These are phyloP conservation scores for Xylaria sp. DNA, from an alignment of 2,329 filamentous ascomycete genomes.

Conservation along the genomic window DNA sequence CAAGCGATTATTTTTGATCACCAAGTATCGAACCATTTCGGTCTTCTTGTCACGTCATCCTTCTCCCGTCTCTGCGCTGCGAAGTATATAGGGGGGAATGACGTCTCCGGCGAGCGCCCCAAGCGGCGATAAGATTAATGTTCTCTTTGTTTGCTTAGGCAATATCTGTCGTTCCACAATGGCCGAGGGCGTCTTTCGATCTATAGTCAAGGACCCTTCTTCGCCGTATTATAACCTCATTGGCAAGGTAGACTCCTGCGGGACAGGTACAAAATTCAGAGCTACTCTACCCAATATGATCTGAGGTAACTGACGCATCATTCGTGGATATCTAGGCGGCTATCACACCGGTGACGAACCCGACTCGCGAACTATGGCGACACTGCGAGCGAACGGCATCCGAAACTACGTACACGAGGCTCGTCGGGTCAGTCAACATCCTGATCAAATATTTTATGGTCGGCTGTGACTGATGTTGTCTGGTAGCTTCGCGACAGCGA, in stretches of 20 bases:
- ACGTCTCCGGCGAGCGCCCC: slow-evolving; percentile 31
- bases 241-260: slow-evolving; percentile 82
- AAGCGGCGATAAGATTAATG: slow-evolving; percentile 62
- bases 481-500: slow-evolving; percentile 70
- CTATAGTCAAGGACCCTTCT: slow-evolving; percentile 67
- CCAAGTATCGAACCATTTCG: not conserved
- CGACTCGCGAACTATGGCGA: slow-evolving; percentile 85
- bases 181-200: slow-evolving; percentile 92
- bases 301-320: slow-evolving; percentile 12
- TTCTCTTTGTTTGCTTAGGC: slow-evolving; percentile 95
- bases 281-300: not conserved
- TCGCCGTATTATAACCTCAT: slow-evolving; percentile 70
- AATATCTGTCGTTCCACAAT: slow-evolving; percentile 97
- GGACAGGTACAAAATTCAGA: slow-evolving; percentile 67
- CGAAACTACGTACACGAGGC: slow-evolving; percentile 80
- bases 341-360: slow-evolving; percentile 84
- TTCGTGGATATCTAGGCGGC: slow-evolving; percentile 62
- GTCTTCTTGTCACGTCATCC: not conserved
- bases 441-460: no score
- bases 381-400: slow-evolving; percentile 79
- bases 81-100: slow-evolving; percentile 18
- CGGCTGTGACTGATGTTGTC: not conserved
- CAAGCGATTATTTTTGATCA: not conserved
- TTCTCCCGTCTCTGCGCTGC: not conserved
- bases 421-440: slow-evolving; percentile 68